A percentile compares a stretch with the other conserved stretches of the same genome.
Conservation (phyloP, 768 basidiomycete genomes). For the Albatrellus ellisii region DNA sequence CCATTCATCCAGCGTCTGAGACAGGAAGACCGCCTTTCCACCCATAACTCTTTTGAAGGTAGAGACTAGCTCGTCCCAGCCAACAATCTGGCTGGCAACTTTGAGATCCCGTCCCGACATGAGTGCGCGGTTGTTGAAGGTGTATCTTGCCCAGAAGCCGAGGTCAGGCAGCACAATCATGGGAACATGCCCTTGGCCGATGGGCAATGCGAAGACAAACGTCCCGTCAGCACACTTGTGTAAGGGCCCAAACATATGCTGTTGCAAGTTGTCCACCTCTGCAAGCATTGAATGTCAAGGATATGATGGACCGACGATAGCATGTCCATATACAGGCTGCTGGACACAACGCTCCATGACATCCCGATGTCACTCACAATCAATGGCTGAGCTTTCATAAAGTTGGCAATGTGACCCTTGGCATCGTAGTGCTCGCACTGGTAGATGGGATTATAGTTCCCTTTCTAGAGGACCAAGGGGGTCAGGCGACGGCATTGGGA, state of each 20-base stretch:
- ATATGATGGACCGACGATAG: slow-evolving; percentile 19
- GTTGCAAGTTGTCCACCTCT: neutral
- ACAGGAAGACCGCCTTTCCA: neutral
- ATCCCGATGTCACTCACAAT: slow-evolving; percentile 18
- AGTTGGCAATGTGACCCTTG: slow-evolving; percentile 26
- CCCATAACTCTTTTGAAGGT: slow-evolving; percentile 15
- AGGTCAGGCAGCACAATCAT: slow-evolving; percentile 19
- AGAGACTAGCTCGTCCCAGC: slow-evolving; percentile 12
- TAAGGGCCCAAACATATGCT: slow-evolving; percentile 15
- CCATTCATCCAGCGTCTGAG: slow-evolving; percentile 13
- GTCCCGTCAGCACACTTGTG: slow-evolving; percentile 17
- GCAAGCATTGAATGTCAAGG: too few relatives aligned
- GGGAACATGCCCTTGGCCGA: slow-evolving; percentile 15
- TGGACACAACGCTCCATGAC: slow-evolving; percentile 24
- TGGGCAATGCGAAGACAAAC: slow-evolving; percentile 16
- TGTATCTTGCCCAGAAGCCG: slow-evolving; percentile 18
- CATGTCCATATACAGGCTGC: slow-evolving; percentile 29
- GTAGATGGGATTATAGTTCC: slow-evolving; percentile 17
- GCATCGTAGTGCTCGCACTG: slow-evolving; percentile 25
- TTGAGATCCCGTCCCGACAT: slow-evolving; percentile 16
- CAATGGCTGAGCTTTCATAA: slow-evolving; percentile 21
- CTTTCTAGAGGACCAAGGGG: slow-evolving; percentile 12
- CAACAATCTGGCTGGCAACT: slow-evolving; percentile 15
- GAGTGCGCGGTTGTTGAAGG: slow-evolving; percentile 16
- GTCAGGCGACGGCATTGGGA: neutral